A percentile compares a stretch with the other conserved stretches of the same genome.
phyloP scores from a whole-genome alignment of 306 rosid genomes.

The Comarum palustre region DNA sequence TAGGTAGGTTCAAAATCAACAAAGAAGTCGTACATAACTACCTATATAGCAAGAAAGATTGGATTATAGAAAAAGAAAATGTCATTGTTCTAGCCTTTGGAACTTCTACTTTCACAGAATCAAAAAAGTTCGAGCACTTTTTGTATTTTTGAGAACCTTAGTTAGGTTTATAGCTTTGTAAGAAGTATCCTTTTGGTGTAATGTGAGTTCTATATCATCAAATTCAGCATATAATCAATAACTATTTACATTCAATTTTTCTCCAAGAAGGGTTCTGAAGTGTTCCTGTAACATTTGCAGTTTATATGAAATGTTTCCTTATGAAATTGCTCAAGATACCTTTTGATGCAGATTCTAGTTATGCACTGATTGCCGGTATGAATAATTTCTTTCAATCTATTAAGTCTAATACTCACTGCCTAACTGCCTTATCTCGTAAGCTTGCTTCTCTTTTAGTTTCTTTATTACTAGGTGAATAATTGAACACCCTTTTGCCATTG shows the following conservation, averaged over 20 bases:
- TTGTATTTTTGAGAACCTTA: too few species aligned
- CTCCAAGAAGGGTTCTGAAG: not conserved
- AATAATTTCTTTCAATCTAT: not conserved
- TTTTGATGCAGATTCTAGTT: not conserved
- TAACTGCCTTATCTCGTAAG: not conserved
- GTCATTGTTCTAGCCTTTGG: not conserved
- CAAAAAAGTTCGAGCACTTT: not conserved
- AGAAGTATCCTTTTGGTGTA: not conserved
- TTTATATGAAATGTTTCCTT: not conserved
- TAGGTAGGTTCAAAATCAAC: conserved; percentile 40
- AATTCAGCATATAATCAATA: not conserved
- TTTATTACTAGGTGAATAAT: not conserved
- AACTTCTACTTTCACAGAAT: not conserved
- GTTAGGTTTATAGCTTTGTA: conserved; percentile 4
- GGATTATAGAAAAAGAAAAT: conserved; percentile 4
- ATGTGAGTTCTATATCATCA: conserved; percentile 1
- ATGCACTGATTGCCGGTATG: not conserved
- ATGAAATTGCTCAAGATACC: not conserved
- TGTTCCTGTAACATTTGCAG: not conserved
- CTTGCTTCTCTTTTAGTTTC: not conserved
- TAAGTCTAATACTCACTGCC: not conserved
- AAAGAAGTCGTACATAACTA: conserved; percentile 23
- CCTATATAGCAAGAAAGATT: conserved; percentile 16
- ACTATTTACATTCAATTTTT: not conserved
- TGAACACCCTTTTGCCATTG: conserved; percentile 1